Evolutionary conservation across 352 stramenopile species (phyloP), one percentile per base, ranked within the genome.

Genomic region (Phytophthora pinifolia): DNA sequence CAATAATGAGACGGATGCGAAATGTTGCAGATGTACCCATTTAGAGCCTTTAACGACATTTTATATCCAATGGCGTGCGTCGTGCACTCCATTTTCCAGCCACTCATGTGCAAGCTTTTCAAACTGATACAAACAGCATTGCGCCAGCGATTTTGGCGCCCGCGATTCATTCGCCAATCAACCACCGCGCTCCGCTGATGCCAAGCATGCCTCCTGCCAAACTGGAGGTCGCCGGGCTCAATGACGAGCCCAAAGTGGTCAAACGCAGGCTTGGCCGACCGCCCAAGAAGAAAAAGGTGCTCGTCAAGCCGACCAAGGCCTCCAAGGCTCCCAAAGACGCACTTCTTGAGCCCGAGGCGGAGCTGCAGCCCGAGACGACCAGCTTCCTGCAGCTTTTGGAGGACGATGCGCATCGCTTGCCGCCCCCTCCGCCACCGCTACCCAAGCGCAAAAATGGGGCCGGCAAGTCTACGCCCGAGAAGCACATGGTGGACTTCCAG

Each of bases 91-190:
- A 18, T 1, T 58, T 67, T 62, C 49, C 29, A 48, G 14, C 51
- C 59, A 67, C 43, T 67, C 30, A 42, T 2, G 37, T 29, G 12
- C 27, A 39, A 35, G 17, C 29, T 10, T 22, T 39, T 31, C 29
- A 46, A 46, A n/a, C n/a, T n/a, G n/a, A n/a, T n/a, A n/a, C n/a
- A n/a, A n/a, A n/a, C n/a, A n/a, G n/a, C n/a, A n/a, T n/a, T n/a
- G n/a, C n/a, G n/a, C n/a, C n/a, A n/a, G n/a, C 33, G 44, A 68
- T 65, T 72, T 72, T 68, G 52, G 53, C 63, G 59, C 53, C 36
- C 35, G 7, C 38, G 13, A 34, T 17, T 35, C 63, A 67, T 42
- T 72, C 64, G 60, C 57, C 62, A 70, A 63, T 67, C 57, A 70
- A 54, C 42, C 51, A 38, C 39, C 34, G 39, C 46, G 41, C 46